A percentile compares a stretch with the other conserved stretches of the same genome.
Conservation (phyloP, 1,139 yeast species). For the Suhomyces chickasaworum region DNA sequence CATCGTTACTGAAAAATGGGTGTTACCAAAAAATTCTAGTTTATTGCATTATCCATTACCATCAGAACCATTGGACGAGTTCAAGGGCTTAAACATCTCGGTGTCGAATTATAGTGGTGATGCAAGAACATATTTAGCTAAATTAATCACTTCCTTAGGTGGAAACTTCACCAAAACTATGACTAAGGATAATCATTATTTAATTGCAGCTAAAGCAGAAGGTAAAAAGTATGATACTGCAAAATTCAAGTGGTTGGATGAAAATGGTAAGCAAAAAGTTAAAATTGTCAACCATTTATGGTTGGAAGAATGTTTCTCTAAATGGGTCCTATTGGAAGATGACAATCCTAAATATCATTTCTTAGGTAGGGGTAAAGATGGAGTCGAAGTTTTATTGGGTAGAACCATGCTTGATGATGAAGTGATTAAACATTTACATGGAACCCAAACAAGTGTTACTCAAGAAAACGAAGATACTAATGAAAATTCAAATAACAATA, state of each 20-base stretch:
- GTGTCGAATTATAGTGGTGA: slow-evolving; percentile 86
- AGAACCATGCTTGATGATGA: slow-evolving; percentile 46
- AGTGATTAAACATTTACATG: slow-evolving; percentile 44
- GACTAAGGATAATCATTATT: slow-evolving; percentile 66
- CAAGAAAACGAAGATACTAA: not conserved
- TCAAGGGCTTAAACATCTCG: slow-evolving; percentile 57
- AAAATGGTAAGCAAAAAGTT: slow-evolving; percentile 37
- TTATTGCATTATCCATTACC: slow-evolving; percentile 78
- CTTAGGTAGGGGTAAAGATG: slow-evolving; percentile 42
- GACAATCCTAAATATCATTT: slow-evolving; percentile 46
- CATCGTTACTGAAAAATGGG: slow-evolving; percentile 57
- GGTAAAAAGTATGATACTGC: slow-evolving; percentile 84
- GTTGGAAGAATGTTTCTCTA: slow-evolving; percentile 80
- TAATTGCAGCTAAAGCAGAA: slow-evolving; percentile 64
- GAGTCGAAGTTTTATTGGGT: slow-evolving; percentile 52
- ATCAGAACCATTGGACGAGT: slow-evolving; percentile 48
- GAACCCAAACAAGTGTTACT: not conserved
- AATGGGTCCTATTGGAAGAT: slow-evolving; percentile 57
- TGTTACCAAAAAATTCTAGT: slow-evolving; percentile 53
- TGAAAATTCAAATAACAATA: not conserved
- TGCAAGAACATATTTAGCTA: slow-evolving; percentile 69
- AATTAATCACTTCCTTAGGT: slow-evolving; percentile 69
- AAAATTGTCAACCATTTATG: slow-evolving; percentile 75
- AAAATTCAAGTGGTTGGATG: slow-evolving; percentile 51
- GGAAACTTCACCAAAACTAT: slow-evolving; percentile 75